Evolutionary conservation across 176 grass and related monocot species (phyloP).

Genomic region (Zoysia japonica): DNA sequence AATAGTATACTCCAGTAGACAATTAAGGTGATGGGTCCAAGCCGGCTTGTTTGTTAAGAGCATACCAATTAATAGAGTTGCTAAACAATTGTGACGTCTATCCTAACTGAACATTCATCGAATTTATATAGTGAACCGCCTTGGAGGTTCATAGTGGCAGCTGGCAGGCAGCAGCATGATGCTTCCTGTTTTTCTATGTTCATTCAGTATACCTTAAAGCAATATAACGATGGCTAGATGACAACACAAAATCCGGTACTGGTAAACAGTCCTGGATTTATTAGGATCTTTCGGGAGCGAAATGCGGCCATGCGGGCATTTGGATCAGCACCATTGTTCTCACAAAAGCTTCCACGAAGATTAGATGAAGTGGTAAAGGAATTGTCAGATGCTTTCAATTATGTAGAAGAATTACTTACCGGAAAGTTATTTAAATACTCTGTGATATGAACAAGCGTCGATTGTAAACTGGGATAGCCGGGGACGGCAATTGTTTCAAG

Average conservation of each 20-base stretch:
- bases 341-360: neutral
- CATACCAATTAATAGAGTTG: slow-evolving; percentile 13
- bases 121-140: slow-evolving; percentile 39
- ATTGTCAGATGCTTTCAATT: neutral
- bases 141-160: slow-evolving; percentile 37
- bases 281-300: slow-evolving; percentile 1
- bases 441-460: neutral
- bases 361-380: neutral
- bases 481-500: slow-evolving; percentile 10
- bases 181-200: slow-evolving; percentile 1
- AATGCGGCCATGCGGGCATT: neutral
- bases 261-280: neutral
- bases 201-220: neutral
- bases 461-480: neutral
- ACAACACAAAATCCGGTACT: neutral
- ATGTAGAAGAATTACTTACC: neutral
- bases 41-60: slow-evolving; percentile 25
- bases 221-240: neutral
- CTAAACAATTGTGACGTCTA: slow-evolving; percentile 16
- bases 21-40: slow-evolving; percentile 22
- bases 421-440: no score
- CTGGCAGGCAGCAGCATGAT: slow-evolving; percentile 9
- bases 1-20: slow-evolving; percentile 10
- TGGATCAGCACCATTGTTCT: neutral
- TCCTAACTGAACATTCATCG: slow-evolving; percentile 14